Evolutionary conservation across 2,329 filamentous ascomycete species (phyloP).

Genomic region (Fusarium gaditjirri): DNA sequence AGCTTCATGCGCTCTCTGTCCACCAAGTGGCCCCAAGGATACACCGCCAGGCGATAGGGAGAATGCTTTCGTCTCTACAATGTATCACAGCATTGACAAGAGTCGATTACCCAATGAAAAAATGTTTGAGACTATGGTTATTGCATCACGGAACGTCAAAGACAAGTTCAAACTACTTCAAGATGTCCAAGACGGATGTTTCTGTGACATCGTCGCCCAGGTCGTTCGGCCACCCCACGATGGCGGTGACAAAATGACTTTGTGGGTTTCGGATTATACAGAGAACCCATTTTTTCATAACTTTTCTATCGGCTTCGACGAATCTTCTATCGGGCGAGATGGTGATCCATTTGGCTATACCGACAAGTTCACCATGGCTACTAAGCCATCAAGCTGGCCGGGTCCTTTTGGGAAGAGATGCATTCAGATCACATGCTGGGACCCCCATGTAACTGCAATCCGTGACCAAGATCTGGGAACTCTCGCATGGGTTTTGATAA

Average conservation of each 20-base stretch:
- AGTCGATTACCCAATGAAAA: conserved; percentile 53
- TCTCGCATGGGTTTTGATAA: conserved; percentile 72
- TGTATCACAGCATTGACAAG: conserved; percentile 60
- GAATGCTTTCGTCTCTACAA: conserved; percentile 57
- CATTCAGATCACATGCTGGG: conserved; percentile 77
- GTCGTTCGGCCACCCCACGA: conserved; percentile 67
- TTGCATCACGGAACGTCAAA: conserved; percentile 56
- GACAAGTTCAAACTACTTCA: conserved; percentile 73
- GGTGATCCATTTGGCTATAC: conserved; percentile 69
- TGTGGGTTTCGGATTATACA: conserved; percentile 89
- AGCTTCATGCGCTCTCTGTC: conserved; percentile 48
- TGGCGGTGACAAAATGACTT: conserved; percentile 58
- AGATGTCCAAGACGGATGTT: conserved; percentile 66
- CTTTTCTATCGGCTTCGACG: conserved; percentile 49
- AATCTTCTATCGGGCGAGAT: conserved; percentile 52
- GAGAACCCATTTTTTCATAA: conserved; percentile 72
- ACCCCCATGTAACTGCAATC: conserved; percentile 72
- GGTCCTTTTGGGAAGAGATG: conserved; percentile 80
- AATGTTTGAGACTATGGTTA: conserved; percentile 55
- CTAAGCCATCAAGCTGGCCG: conserved; percentile 62
- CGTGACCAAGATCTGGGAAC: conserved; percentile 61
- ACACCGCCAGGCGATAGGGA: conserved; percentile 45
- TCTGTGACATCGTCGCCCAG: conserved; percentile 77
- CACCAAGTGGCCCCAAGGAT: conserved; percentile 29
- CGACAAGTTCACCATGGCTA: conserved; percentile 39